phyloP scores from a whole-genome alignment of 495 filamentous ascomycete species.

The Durotheca rogersii region DNA sequence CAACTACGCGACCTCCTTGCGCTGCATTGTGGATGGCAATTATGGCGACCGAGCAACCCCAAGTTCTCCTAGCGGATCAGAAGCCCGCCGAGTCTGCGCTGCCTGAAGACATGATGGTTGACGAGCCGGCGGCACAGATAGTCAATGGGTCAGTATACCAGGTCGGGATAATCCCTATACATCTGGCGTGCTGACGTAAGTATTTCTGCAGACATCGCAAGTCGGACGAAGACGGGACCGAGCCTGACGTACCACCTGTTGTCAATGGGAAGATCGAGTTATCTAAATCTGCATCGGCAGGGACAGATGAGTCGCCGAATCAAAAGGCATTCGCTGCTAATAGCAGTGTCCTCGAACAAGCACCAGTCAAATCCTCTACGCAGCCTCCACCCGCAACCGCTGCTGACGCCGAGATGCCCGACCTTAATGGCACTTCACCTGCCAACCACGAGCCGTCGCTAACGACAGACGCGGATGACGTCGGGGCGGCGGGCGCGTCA shows the following conservation, averaged over 20 bases:
- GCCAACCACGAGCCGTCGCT: constrained; percentile 5
- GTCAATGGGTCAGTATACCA: constrained; percentile 30
- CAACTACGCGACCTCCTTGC: neutral
- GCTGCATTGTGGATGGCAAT: constrained; percentile 27
- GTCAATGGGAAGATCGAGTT: constrained; percentile 27
- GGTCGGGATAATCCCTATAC: constrained; percentile 24
- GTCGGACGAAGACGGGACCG: constrained; percentile 30
- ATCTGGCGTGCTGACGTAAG: constrained; percentile 13
- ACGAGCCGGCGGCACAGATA: constrained; percentile 10
- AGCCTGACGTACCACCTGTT: constrained; percentile 26
- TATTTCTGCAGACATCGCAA: constrained; percentile 22
- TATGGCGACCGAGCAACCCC: constrained; percentile 35
- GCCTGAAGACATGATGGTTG: constrained; percentile 16
- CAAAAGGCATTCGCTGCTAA: constrained; percentile 23
- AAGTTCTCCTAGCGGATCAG: constrained; percentile 19
- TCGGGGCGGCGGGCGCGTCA: constrained; percentile 4
- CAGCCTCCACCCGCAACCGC: constrained; percentile 11
- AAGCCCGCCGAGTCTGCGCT: constrained; percentile 13
- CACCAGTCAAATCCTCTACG: constrained; percentile 12
- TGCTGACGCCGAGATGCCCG: constrained; percentile 36
- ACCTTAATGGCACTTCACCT: constrained; percentile 26
- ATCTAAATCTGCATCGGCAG: constrained; percentile 10
- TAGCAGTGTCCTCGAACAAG: constrained; percentile 12
- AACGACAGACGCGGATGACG: constrained; percentile 8
- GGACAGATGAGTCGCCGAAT: constrained; percentile 16